These are phyloP conservation scores for Rhazya stricta DNA, from an alignment of 257 asterid genomes.

Conservation along the genomic window DNA sequence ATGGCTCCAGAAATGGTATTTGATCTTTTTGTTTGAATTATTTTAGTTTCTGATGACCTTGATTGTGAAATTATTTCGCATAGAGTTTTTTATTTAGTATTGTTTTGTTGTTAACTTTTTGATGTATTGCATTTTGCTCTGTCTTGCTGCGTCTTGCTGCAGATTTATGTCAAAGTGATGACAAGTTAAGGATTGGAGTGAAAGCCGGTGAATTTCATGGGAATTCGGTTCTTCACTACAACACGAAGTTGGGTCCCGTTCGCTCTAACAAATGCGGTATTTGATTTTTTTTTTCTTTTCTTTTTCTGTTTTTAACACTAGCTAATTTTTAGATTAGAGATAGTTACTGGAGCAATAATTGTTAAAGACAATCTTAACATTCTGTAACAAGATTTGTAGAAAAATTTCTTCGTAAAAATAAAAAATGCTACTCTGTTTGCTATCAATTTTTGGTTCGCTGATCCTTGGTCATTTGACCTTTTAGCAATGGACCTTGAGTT, in stretches of 20 bases:
- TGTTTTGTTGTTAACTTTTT: background rate
- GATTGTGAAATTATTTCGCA: background rate
- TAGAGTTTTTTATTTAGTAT: background rate
- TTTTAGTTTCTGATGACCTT: background rate
- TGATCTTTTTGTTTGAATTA: background rate
- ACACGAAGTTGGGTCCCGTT: slow-evolving; percentile 25
- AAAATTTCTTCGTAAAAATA: background rate
- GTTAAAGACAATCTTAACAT: too few relatives aligned
- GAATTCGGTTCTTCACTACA: slow-evolving; percentile 35
- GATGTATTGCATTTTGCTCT: slow-evolving; percentile 2
- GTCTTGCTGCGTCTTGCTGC: slow-evolving; percentile 13
- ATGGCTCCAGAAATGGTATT: slow-evolving; percentile 42
- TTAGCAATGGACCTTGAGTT: background rate
- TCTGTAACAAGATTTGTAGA: background rate
- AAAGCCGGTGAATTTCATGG: slow-evolving; percentile 56
- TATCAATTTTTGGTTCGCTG: background rate
- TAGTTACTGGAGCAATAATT: background rate
- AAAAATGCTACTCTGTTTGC: background rate
- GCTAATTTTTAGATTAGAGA: background rate
- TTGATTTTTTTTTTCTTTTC: background rate
- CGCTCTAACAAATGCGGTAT: slow-evolving; percentile 39
- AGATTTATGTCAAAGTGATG: slow-evolving; percentile 34
- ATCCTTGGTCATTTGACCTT: background rate
- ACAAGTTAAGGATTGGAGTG: slow-evolving; percentile 40
- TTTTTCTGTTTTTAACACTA: background rate